phyloP scores from a whole-genome alignment of 352 stramenopile genomes.

The Globisporangium cylindrosporum region DNA sequence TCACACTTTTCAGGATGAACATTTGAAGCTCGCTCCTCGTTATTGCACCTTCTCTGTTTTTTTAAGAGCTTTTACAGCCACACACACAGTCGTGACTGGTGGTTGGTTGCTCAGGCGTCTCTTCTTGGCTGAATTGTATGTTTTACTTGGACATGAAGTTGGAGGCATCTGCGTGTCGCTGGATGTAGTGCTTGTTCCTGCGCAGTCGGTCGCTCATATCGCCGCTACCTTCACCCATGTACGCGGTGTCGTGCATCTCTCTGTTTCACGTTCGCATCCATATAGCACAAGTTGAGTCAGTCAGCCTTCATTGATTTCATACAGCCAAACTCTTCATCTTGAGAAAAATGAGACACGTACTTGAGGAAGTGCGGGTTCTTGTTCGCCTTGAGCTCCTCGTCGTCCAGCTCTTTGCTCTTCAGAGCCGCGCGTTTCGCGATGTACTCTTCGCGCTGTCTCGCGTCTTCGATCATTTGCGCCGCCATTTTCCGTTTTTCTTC shows the following conservation, averaged over 20 bases:
- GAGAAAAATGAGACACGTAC: constrained; percentile 28
- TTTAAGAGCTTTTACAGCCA: neutral
- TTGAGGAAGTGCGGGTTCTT: constrained; percentile 78
- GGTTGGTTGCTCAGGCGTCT: neutral
- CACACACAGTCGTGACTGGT: neutral
- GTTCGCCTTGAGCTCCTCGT: constrained; percentile 45
- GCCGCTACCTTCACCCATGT: constrained; percentile 45
- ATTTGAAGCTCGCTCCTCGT: neutral
- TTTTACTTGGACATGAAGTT: constrained; percentile 80
- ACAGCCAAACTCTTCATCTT: neutral
- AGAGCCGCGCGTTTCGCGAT: constrained; percentile 42
- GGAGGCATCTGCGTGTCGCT: constrained; percentile 65
- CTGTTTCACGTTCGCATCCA: constrained; percentile 19
- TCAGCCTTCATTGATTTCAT: neutral
- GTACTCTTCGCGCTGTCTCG: constrained; percentile 60
- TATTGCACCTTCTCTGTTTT: neutral
- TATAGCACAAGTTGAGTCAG: neutral
- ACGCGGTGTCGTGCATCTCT: constrained; percentile 72
- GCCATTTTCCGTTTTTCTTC: constrained; percentile 67
- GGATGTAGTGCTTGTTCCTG: constrained; percentile 85
- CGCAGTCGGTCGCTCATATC: constrained; percentile 75
- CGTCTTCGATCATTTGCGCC: constrained; percentile 75
- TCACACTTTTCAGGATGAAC: neutral
- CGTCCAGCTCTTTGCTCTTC: constrained; percentile 59
- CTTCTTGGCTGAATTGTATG: neutral